These are phyloP conservation scores for Cordyceps tenuipes DNA, from an alignment of 2,329 filamentous ascomycete species.

Conservation along the genomic window DNA sequence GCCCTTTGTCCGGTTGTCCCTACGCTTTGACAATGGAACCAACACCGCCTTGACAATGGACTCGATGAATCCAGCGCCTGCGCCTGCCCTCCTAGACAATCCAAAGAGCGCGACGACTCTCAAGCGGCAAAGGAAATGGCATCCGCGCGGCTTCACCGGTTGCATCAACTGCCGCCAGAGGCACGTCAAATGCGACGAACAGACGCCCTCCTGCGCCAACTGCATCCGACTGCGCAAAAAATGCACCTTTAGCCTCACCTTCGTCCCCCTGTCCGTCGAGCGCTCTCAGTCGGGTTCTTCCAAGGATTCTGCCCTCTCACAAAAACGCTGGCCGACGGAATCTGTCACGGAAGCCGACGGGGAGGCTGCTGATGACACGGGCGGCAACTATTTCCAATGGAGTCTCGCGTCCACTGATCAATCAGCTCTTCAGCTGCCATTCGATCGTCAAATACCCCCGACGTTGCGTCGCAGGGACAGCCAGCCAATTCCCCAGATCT, in stretches of 20 bases:
- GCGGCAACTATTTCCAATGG: background rate
- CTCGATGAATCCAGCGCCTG: background rate
- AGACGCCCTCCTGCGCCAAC: slow-evolving; percentile 28
- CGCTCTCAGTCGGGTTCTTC: background rate
- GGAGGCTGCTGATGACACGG: background rate
- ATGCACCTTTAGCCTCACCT: slow-evolving; percentile 15
- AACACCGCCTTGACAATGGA: background rate
- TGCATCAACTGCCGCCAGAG: slow-evolving; percentile 31
- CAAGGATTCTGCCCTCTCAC: background rate
- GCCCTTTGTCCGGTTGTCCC: background rate
- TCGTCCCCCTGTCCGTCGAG: slow-evolving; percentile 13
- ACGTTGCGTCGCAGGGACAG: background rate
- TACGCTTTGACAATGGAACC: background rate
- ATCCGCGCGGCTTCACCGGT: slow-evolving; percentile 32
- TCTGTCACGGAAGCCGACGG: background rate
- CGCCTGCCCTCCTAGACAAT: background rate
- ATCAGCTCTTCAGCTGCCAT: background rate
- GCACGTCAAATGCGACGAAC: slow-evolving; percentile 22
- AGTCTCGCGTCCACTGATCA: background rate
- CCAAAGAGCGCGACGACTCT: background rate
- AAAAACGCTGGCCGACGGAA: background rate
- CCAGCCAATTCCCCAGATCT: background rate
- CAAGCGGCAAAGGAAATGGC: slow-evolving; percentile 22
- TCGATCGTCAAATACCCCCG: background rate
- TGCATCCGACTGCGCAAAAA: slow-evolving; percentile 22